Evolutionary conservation across 768 basidiomycete genomes (phyloP), one percentile per base, ranked within the genome.

Genomic region (Flagelloscypha sp.): DNA sequence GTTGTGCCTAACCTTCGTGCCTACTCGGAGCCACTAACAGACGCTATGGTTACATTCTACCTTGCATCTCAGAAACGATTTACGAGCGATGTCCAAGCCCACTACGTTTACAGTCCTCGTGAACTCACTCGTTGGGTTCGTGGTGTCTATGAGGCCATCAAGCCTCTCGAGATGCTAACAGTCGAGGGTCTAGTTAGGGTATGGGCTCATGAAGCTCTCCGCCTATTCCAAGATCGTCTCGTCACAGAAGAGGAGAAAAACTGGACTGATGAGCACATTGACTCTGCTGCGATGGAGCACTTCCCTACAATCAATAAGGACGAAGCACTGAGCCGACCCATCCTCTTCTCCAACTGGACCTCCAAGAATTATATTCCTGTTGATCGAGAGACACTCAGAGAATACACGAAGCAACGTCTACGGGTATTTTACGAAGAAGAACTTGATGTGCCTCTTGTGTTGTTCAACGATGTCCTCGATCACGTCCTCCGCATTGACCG

Each of bases 341-440:
- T 99, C 46, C 63, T 99, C 24, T 99, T 92, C 70, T 98, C 95
- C 15, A 98, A 98, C 57, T 99, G 95, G 95, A 97, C 94, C 1
- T 93, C 94, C 7, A 90, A 93, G 62, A 65, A 97, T 53, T 98
- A 98, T 56, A 78, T 98, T 30, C 82, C 95, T 2, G 94, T 99
- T 29, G 88, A 95, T 43, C 77, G 95, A 33, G 94, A 95, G 48
- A 69, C 75, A 22, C 76, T 99, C 8, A 79, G 95, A 30, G 95
- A 98, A 48, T 97, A 93, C 56, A 93, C 89, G 15, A 97, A 97
- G 59, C 93, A 94, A 13, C 82, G 95, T 27, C 70, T 99, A 13
- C 80, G 88, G 8, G 87, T 98, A n/a, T 99, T 98, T 63, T 95
- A 98, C 49, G 95, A 99, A 56, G 95, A 98, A 62, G 95, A 99